Percentiles rank a stretch among this genome's conserved stretches.
Conservation (phyloP, 225 moss, liverwort and hornwort genomes). For the Marchantia paleacea region DNA sequence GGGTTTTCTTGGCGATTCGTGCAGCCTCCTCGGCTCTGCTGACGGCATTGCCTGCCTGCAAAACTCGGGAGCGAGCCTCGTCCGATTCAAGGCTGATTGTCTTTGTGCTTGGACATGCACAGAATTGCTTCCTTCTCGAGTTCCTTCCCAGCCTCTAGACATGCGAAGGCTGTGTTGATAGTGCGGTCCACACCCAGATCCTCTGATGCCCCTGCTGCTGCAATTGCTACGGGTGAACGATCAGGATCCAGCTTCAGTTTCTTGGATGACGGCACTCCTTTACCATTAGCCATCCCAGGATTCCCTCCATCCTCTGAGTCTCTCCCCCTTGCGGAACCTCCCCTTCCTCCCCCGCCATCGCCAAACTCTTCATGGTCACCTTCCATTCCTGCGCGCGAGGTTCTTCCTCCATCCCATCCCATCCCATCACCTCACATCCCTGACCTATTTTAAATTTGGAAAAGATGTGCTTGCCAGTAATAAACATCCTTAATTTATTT, state of each 20-base stretch:
- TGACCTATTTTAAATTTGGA: too few species aligned
- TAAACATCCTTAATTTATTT: too few species aligned
- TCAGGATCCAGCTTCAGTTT: conserved; percentile 21
- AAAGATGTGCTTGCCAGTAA: too few species aligned
- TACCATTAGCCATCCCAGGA: background rate
- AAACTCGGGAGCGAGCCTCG: conserved; percentile 21
- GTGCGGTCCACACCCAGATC: conserved; percentile 20
- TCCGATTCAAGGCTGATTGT: conserved; percentile 19
- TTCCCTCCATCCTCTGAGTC: conserved; percentile 1
- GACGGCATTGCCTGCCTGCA: conserved; percentile 27
- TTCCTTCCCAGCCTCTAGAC: conserved; percentile 26
- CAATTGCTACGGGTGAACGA: background rate
- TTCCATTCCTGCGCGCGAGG: conserved; percentile 23
- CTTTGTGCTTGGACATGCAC: conserved; percentile 27
- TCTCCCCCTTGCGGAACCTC: background rate
- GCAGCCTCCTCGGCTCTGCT: conserved; percentile 25
- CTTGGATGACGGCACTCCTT: conserved; percentile 11
- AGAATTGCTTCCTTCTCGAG: conserved; percentile 19
- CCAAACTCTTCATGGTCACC: conserved; percentile 1
- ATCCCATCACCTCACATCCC: conserved; percentile 2
- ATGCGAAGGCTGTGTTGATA: conserved; percentile 9
- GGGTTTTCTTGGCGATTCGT: conserved; percentile 31
- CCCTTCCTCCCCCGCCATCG: conserved; percentile 15
- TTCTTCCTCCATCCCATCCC: conserved; percentile 15
- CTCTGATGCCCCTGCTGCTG: conserved; percentile 2